Conservation (phyloP, 2,329 filamentous ascomycete species). For the Ophidiomyces ophidiicola region DNA sequence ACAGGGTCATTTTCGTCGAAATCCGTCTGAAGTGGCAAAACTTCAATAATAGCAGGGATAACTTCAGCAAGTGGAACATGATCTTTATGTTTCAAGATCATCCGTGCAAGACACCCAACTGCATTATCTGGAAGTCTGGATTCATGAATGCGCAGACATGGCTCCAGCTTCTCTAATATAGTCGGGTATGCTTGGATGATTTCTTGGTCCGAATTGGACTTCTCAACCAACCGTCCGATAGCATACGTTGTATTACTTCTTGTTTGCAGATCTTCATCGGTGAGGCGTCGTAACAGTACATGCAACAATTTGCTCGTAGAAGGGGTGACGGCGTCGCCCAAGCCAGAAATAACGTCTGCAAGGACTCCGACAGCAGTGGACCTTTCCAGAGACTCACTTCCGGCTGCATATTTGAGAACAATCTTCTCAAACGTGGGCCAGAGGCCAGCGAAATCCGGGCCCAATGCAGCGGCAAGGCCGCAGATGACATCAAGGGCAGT, state of each 20-base stretch:
- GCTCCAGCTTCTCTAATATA: conserved; percentile 77
- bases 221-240: conserved; percentile 68
- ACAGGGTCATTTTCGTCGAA: conserved; percentile 94
- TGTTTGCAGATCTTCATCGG: conserved; percentile 79
- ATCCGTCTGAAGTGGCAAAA: conserved; percentile 82
- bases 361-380: conserved; percentile 84
- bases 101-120: conserved; percentile 75
- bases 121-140: conserved; percentile 85
- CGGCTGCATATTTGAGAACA: conserved; percentile 74
- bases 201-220: conserved; percentile 61
- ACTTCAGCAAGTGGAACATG: conserved; percentile 69
- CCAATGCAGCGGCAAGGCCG: conserved; percentile 70
- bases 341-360: conserved; percentile 77
- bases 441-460: conserved; percentile 66
- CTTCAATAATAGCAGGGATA: conserved; percentile 63
- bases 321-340: conserved; percentile 67
- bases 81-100: conserved; percentile 84
- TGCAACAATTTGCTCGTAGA: conserved; percentile 67
- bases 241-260: conserved; percentile 95
- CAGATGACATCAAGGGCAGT: conserved; percentile 85
- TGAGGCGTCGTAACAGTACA: conserved; percentile 71
- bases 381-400: conserved; percentile 74
- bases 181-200: conserved; percentile 62
- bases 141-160: conserved; percentile 63
- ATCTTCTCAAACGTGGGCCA: conserved; percentile 96